Conservation (phyloP, 495 filamentous ascomycete species). For the Neurospora cerealis region DNA sequence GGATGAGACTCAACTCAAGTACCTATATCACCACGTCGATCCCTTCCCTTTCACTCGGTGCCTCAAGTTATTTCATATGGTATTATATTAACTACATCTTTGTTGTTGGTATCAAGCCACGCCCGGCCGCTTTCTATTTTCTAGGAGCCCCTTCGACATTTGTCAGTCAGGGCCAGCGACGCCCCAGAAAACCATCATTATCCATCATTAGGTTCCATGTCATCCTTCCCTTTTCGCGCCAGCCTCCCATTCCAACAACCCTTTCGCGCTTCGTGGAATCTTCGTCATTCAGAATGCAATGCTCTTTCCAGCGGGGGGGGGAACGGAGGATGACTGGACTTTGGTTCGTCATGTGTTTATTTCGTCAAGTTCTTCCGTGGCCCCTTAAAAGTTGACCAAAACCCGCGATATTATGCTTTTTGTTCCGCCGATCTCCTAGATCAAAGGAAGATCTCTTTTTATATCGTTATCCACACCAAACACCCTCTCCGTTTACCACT, state of each 20-base stretch:
- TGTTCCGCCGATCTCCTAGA: not conserved
- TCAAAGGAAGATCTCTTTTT: not conserved
- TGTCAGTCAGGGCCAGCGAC: not conserved
- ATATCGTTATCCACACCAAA: not conserved
- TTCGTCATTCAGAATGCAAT: not conserved
- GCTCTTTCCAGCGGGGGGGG: not conserved
- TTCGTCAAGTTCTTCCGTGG: not conserved
- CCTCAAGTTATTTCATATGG: not conserved
- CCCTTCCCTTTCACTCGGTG: not conserved
- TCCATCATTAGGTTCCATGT: not conserved
- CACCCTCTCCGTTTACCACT: conserved; percentile 21
- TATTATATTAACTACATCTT: not conserved
- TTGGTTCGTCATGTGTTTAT: not conserved
- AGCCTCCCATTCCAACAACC: not conserved
- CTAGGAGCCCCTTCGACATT: not conserved
- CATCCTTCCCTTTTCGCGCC: not conserved
- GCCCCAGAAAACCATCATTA: not conserved
- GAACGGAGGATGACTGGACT: not conserved
- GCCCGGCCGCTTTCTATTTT: not conserved
- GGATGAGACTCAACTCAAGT: not conserved
- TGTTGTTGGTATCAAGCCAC: not conserved
- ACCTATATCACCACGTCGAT: not conserved
- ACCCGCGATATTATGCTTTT: not conserved
- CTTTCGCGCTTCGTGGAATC: not conserved
- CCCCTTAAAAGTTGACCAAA: not conserved